phyloP scores from a whole-genome alignment of 257 asterid species.

The Solanum etuberosum region DNA sequence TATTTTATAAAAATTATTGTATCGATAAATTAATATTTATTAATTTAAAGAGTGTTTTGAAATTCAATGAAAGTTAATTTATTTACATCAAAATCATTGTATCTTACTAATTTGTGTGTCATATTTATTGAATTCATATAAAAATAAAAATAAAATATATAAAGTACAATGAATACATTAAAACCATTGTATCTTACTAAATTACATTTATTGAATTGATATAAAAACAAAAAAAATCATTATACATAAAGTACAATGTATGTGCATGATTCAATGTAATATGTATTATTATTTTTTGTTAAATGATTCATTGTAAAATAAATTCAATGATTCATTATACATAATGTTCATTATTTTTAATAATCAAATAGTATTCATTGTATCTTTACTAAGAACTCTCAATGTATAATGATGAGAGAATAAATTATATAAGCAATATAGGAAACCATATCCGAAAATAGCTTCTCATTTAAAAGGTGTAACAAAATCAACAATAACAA shows the following conservation, averaged over 20 bases:
- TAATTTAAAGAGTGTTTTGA: not conserved
- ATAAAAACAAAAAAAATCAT: too few relatives aligned
- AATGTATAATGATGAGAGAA: not conserved
- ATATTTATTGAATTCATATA: too few relatives aligned
- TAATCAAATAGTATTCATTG: not conserved
- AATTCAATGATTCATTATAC: not conserved
- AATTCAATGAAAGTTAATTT: not conserved
- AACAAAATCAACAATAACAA: not conserved
- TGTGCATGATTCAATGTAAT: not conserved
- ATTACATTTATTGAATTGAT: not conserved
- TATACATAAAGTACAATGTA: not conserved
- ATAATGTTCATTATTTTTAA: too few relatives aligned
- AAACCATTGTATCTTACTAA: not conserved
- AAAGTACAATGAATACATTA: not conserved
- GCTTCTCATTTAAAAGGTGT: not conserved
- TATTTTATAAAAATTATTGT: too few relatives aligned
- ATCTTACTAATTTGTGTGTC: not conserved
- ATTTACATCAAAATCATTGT: too few relatives aligned
- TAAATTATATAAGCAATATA: not conserved
- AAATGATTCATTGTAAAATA: too few relatives aligned
- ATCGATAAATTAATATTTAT: too few relatives aligned
- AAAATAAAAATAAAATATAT: too few relatives aligned
- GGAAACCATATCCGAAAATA: not conserved
- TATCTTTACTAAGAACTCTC: not conserved
- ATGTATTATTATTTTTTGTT: too few relatives aligned